A percentile compares a stretch with the other conserved stretches of the same genome.
phyloP scores from a whole-genome alignment of 2,329 filamentous ascomycete genomes.

The Cytospora leucostoma region DNA sequence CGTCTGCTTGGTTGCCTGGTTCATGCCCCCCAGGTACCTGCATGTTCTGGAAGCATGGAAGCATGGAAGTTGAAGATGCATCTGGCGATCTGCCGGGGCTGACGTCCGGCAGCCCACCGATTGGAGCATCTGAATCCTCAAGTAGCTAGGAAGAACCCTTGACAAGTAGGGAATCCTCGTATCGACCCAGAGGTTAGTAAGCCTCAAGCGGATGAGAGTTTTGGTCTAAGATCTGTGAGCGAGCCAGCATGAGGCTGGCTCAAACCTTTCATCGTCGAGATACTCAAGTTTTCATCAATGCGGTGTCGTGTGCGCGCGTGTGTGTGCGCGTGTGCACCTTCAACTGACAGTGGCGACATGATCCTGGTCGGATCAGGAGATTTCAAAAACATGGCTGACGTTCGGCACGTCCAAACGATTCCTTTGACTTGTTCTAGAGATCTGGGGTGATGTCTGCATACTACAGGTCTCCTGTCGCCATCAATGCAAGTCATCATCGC shows the following conservation, averaged over 20 bases:
- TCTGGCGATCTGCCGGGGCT: background rate
- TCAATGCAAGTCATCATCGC: background rate
- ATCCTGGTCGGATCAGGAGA: background rate
- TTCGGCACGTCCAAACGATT: background rate
- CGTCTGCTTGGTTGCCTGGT: background rate
- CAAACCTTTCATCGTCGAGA: background rate
- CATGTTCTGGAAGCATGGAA: conserved; percentile 15
- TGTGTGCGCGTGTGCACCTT: background rate
- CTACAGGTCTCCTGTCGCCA: background rate
- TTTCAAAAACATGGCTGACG: background rate
- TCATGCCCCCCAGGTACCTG: background rate
- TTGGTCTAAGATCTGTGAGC: background rate
- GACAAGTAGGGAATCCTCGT: conserved; percentile 7
- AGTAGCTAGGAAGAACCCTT: background rate
- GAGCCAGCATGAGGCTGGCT: background rate
- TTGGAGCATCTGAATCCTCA: conserved; percentile 2
- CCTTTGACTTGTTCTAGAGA: background rate
- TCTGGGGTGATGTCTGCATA: background rate
- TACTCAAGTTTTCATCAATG: background rate
- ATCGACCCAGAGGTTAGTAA: conserved; percentile 12
- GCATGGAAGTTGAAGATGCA: conserved; percentile 2
- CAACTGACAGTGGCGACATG: background rate
- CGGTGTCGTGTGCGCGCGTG: background rate
- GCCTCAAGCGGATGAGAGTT: background rate
- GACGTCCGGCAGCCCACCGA: conserved; percentile 2